Base-by-base conservation (phyloP, 306 rosid species). In the Fragaria ananassa region DNA sequence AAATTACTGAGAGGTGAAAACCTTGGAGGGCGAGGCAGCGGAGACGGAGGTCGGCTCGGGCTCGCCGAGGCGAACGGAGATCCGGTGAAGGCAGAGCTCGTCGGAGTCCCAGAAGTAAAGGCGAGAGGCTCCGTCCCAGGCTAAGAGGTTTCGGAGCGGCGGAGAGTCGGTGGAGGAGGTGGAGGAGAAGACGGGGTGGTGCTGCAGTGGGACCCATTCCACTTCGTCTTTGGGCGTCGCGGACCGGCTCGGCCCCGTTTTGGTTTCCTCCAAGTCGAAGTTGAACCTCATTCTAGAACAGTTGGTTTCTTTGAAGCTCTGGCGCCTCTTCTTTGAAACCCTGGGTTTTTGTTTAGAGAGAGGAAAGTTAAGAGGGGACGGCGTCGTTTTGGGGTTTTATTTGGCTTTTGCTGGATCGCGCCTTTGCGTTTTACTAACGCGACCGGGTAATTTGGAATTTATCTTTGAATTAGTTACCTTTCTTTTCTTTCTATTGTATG, bases 21-120 rank as follows among this genome's bases (percentile, higher is more conserved):
- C 99, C 93, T 91, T 91, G 61, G 97, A 88, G 21, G 98, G 98
- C 6, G 90, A 89, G 66, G 96, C 86, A 31, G 96, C 93, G 58
- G 86, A 89, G 73, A 96, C 85, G 31, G 97, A 91, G 66, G 91
- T 78, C 37, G 93, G 93, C 4, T 86, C 93, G 42, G 98, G 99
- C 14, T 96, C 98, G 71, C 98, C 99, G 19, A 92, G 90, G 27
- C 92, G 96, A 51, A 92, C 77, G 69, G 97, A 85, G 71, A 96
- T 84, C 67, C 93, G 91, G 50, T 92, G 96, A 63, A 96, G 88
- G 85, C 81, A 78, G 61, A 61, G 86, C 11, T 49, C 66, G 11
- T 67, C 6, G 75, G 90, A 37, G 78, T 92, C 93, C 99, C 99
- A 96, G 83, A 92, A 89, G 79, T 92, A 92, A 70, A 95, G 88